Evolutionary conservation across 192 early-diverging fungal genomes (phyloP).

Genomic region (Backusella mclennaniae): DNA sequence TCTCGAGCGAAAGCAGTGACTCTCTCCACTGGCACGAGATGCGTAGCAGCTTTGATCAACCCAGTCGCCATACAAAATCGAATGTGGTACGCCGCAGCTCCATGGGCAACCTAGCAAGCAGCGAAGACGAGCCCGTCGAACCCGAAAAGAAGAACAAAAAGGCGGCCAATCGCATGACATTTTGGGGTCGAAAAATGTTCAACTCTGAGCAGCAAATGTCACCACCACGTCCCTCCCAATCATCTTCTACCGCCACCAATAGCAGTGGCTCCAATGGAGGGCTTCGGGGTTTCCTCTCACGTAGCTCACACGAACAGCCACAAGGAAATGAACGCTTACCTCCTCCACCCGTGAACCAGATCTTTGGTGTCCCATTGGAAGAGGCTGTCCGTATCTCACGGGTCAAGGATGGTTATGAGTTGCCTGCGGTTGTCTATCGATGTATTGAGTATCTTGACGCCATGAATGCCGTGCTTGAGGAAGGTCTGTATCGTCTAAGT

Average conservation of each 20-base stretch:
- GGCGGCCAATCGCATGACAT: slow-evolving; percentile 31
- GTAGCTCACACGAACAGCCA: slow-evolving; percentile 15
- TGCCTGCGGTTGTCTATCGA: slow-evolving; percentile 92
- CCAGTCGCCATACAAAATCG: background rate
- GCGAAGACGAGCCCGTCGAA: background rate
- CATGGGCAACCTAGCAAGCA: slow-evolving; percentile 17
- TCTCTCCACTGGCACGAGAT: background rate
- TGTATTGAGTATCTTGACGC: slow-evolving; percentile 96
- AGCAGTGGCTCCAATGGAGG: background rate
- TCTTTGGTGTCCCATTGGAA: slow-evolving; percentile 90
- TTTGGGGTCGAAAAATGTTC: slow-evolving; percentile 40
- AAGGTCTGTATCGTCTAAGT: slow-evolving; percentile 93
- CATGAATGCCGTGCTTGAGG: slow-evolving; percentile 85
- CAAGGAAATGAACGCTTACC: background rate
- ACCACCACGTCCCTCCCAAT: background rate
- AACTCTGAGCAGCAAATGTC: background rate
- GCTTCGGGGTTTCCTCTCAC: slow-evolving; percentile 27
- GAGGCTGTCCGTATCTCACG: slow-evolving; percentile 68
- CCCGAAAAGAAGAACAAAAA: slow-evolving; percentile 21
- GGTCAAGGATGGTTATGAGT: slow-evolving; percentile 74
- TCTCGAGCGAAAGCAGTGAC: slow-evolving; percentile 10
- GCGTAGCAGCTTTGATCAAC: slow-evolving; percentile 25
- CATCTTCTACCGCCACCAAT: slow-evolving; percentile 4
- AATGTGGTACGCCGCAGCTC: slow-evolving; percentile 19
- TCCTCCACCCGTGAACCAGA: slow-evolving; percentile 25